These are phyloP conservation scores for Metschnikowia chrysomelidarum DNA, from an alignment of 805 yeast genomes.

Conservation along the genomic window DNA sequence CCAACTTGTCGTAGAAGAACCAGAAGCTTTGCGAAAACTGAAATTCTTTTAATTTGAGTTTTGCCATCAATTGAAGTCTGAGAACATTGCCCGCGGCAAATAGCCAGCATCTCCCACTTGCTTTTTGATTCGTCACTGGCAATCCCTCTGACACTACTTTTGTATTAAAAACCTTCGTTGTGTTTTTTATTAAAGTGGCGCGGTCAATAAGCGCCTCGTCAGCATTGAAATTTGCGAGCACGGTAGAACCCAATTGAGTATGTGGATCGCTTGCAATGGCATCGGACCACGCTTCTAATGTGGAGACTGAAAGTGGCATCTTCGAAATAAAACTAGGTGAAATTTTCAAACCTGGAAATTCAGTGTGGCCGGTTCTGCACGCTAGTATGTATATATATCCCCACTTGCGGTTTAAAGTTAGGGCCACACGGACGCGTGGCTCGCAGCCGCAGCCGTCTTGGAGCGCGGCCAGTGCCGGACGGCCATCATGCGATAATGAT, in stretches of 20 bases:
- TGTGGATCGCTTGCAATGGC: slow-evolving; percentile 7
- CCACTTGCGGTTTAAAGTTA: no score
- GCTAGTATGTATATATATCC: no score
- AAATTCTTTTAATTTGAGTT: slow-evolving; percentile 19
- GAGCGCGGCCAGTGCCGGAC: no score
- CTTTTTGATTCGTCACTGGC: slow-evolving; percentile 43
- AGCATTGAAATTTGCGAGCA: slow-evolving; percentile 16
- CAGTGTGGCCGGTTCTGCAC: neutral
- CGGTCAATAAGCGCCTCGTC: slow-evolving; percentile 20
- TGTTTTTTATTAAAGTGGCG: slow-evolving; percentile 15
- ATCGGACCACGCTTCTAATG: slow-evolving; percentile 12
- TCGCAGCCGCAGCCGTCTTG: no score
- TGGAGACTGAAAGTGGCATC: slow-evolving; percentile 7
- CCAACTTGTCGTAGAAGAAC: slow-evolving; percentile 22
- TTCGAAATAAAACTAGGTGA: no score
- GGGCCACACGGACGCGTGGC: slow-evolving; percentile 5
- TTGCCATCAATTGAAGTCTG: slow-evolving; percentile 19
- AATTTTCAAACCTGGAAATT: no score
- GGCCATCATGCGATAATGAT: no score
- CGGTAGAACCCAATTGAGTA: slow-evolving; percentile 16
- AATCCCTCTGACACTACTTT: slow-evolving; percentile 50
- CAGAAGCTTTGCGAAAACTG: slow-evolving; percentile 23
- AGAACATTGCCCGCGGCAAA: slow-evolving; percentile 21
- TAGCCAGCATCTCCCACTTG: slow-evolving; percentile 24
- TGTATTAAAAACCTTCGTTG: slow-evolving; percentile 39